Conservation (phyloP, 2,329 filamentous ascomycete species). For the Ceratocystis cacaofunesta region DNA sequence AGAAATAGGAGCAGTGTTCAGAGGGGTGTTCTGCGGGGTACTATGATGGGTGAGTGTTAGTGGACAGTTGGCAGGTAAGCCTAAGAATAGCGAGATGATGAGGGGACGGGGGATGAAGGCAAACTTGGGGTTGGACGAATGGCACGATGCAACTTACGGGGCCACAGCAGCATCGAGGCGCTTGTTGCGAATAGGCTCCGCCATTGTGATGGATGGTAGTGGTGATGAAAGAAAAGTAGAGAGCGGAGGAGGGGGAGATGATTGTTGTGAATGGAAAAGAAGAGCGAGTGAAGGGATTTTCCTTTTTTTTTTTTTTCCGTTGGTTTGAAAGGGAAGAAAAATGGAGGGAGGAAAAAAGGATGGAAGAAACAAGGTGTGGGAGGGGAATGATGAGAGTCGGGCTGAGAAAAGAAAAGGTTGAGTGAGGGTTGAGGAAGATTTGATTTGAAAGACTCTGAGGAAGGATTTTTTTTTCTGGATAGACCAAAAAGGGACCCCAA, state of each 20-base stretch:
- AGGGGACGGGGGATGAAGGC: slow-evolving; percentile 14
- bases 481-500: not conserved
- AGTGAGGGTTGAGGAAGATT: slow-evolving; percentile 12
- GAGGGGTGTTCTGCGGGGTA: slow-evolving; percentile 95
- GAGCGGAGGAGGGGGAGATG: not conserved
- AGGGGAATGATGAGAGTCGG: slow-evolving; percentile 20
- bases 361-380: slow-evolving; percentile 22
- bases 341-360: slow-evolving; percentile 21
- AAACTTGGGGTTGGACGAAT: not conserved
- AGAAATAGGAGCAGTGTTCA: slow-evolving; percentile 89
- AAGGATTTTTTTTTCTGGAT: slow-evolving; percentile 1
- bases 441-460: slow-evolving; percentile 8
- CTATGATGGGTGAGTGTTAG: slow-evolving; percentile 32
- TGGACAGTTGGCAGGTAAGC: slow-evolving; percentile 2
- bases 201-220: slow-evolving; percentile 30
- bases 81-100: not conserved
- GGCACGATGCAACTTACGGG: slow-evolving; percentile 34
- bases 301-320: not conserved
- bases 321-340: slow-evolving; percentile 22
- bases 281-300: not conserved
- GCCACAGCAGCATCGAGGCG: slow-evolving; percentile 41
- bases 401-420: slow-evolving; percentile 13
- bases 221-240: slow-evolving; percentile 20
- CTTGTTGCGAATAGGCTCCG: slow-evolving; percentile 50
- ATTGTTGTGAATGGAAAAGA: slow-evolving; percentile 2